A percentile compares a stretch with the other conserved stretches of the same genome.
Evolutionary conservation across 495 filamentous ascomycete species (phyloP).

Genomic region (Chaetomium fimeti): DNA sequence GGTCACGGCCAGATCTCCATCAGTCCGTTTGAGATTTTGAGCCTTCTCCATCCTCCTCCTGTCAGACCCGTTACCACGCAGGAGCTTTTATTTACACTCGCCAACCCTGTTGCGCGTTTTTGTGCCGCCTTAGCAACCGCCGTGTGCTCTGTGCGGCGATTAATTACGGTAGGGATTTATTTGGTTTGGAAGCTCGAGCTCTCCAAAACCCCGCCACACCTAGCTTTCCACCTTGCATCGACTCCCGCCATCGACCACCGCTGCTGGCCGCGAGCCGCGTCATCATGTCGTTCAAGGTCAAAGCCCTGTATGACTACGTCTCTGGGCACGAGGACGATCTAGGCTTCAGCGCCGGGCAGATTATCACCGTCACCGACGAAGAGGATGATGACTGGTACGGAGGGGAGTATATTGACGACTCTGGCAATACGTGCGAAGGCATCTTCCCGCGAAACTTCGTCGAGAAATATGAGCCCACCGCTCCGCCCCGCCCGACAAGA

Average conservation of each 20-base stretch:
- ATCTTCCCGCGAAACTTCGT: conserved; percentile 98
- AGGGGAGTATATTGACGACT: conserved; percentile 79
- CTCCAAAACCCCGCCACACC: conserved; percentile 20
- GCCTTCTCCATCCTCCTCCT: conserved; percentile 14
- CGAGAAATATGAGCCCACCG: conserved; percentile 86
- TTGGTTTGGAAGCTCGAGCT: conserved; percentile 19
- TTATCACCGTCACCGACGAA: conserved; percentile 87
- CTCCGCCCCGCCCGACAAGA: conserved; percentile 80
- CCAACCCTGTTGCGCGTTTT: background rate
- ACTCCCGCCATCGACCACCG: background rate
- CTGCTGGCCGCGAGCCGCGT: conserved; percentile 23
- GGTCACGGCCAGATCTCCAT: conserved; percentile 26
- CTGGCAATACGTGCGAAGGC: conserved; percentile 73
- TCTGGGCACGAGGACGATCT: conserved; percentile 94
- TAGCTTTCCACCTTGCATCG: conserved; percentile 1
- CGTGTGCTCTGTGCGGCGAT: background rate
- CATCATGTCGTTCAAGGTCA: conserved; percentile 88
- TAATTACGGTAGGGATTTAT: background rate
- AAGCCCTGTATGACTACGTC: conserved; percentile 87
- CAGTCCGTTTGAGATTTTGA: conserved; percentile 32
- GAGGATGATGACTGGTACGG: conserved; percentile 95
- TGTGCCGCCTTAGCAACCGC: conserved; percentile 1
- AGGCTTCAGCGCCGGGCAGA: conserved; percentile 76
- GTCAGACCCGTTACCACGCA: background rate
- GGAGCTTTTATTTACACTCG: conserved; percentile 14